Evolutionary conservation across 495 filamentous ascomycete genomes (phyloP), one percentile per base, ranked within the genome.

Genomic region (Hypoxylon lienhwacheense): DNA sequence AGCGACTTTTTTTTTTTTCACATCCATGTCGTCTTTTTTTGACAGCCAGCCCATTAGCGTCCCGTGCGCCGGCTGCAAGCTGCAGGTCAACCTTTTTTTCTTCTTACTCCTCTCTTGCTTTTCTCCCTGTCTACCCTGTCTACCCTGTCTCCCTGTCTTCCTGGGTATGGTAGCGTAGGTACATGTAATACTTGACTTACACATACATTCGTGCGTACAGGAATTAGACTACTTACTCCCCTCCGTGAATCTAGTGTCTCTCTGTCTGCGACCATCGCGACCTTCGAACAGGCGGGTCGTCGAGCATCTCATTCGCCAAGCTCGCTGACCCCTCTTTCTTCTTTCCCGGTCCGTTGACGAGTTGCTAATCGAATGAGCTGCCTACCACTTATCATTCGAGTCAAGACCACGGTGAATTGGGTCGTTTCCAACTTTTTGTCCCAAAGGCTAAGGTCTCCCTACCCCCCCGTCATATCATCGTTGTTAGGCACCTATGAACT

Each of bases 401-500:
- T 54, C 56, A 49, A n/a, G n/a, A n/a, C n/a, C 45, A 45, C 25
- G 15, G 37, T 41, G 37, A 41, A 26, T 26, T 26, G 24, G 24
- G 34, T 39, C n/a, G n/a, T n/a, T n/a, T n/a, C n/a, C 40, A 51
- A 60, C 50, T 55, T 49, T 41, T 34, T 55, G 45, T 36, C 46
- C 43, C 50, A 43, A 55, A n/a, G n/a, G n/a, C n/a, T n/a, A n/a
- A n/a, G n/a, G n/a, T n/a, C n/a, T n/a, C n/a, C 56, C 45, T 49
- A 49, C 40, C 33, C 34, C 46, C 49, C 47, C 58, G 52, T 53
- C 52, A 55, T 52, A 52, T 25, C 48, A 42, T 48, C 48, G 22
- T 34, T 47, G 58, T 61, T 61, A 61, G 58, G 58, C 58, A 61
- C 43, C 58, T 56, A 61, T 43, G 52, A 29, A 47, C 7, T 16